phyloP scores from a whole-genome alignment of 1,284 basidiomycete species.

The Rhodofomes roseus region DNA sequence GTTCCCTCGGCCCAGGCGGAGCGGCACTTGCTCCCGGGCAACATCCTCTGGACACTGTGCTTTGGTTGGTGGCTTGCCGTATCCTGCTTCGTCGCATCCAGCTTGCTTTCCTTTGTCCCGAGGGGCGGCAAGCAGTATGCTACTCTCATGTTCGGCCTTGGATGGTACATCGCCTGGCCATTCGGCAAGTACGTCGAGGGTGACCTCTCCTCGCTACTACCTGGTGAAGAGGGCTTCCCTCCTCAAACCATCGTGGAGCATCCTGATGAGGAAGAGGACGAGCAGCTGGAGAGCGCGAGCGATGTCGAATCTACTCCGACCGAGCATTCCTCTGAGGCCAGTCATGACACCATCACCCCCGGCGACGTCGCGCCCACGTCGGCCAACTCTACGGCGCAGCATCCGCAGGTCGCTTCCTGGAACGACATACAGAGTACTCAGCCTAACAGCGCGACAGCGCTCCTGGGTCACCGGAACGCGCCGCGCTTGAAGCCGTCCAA shows the following conservation, averaged over 20 bases:
- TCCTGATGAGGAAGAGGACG: conserved; percentile 1
- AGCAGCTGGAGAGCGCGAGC: background rate
- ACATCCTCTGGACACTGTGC: conserved; percentile 84
- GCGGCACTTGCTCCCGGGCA: conserved; percentile 87
- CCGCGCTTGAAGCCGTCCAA: conserved; percentile 43
- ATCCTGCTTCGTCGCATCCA: conserved; percentile 66
- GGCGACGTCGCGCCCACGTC: conserved; percentile 9
- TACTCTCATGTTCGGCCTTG: conserved; percentile 86
- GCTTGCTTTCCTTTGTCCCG: conserved; percentile 71
- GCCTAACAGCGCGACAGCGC: conserved; percentile 32
- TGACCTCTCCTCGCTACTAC: conserved; percentile 47
- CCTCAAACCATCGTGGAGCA: conserved; percentile 9
- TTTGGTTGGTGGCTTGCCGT: conserved; percentile 93
- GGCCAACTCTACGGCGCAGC: conserved; percentile 22
- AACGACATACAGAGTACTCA: conserved; percentile 11
- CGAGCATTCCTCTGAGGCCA: conserved; percentile 7
- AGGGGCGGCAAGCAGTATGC: conserved; percentile 83
- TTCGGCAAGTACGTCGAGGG: conserved; percentile 99
- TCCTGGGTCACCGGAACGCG: conserved; percentile 25
- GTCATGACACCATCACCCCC: conserved; percentile 21
- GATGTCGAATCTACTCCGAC: conserved; percentile 8
- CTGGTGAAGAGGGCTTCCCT: conserved; percentile 42
- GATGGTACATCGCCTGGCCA: conserved; percentile 97
- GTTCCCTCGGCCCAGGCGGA: conserved; percentile 91
- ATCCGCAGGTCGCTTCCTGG: conserved; percentile 31